Evolutionary conservation across 495 filamentous ascomycete species (phyloP).

Genomic region (Aspergillus incahuasiensis): DNA sequence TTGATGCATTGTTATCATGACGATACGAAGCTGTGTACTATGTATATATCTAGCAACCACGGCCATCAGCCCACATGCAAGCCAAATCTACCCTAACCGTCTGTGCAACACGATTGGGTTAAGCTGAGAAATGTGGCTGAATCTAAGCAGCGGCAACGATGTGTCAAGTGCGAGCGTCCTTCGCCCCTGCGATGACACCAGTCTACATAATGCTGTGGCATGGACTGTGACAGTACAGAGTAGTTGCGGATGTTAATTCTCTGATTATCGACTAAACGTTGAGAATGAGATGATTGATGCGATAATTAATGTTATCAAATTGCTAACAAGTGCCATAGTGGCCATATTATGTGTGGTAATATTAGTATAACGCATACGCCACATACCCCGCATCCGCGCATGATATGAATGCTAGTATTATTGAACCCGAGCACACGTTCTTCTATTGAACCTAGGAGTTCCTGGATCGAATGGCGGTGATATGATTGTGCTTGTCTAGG

Average conservation of each 20-base stretch:
- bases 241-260: not conserved
- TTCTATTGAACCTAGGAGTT: not conserved
- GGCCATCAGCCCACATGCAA: constrained; percentile 2
- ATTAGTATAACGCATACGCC: not conserved
- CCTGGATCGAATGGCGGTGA: not conserved
- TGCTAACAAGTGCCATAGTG: not conserved
- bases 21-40: too few relatives aligned
- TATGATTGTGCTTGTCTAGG: not conserved
- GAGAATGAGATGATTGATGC: not conserved
- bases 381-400: not conserved
- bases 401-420: not conserved
- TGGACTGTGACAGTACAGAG: not conserved
- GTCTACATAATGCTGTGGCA: not conserved
- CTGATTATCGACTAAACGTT: not conserved
- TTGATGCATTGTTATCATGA: too few relatives aligned
- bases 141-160: not conserved
- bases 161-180: not conserved
- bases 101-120: constrained; percentile 1
- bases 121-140: not conserved
- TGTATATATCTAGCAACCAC: not conserved
- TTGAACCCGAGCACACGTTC: not conserved
- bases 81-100: not conserved
- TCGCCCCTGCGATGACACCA: not conserved
- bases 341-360: not conserved
- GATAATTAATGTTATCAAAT: too few relatives aligned